phyloP scores from a whole-genome alignment of 345 rosid species.

The Erodium maritimum region DNA sequence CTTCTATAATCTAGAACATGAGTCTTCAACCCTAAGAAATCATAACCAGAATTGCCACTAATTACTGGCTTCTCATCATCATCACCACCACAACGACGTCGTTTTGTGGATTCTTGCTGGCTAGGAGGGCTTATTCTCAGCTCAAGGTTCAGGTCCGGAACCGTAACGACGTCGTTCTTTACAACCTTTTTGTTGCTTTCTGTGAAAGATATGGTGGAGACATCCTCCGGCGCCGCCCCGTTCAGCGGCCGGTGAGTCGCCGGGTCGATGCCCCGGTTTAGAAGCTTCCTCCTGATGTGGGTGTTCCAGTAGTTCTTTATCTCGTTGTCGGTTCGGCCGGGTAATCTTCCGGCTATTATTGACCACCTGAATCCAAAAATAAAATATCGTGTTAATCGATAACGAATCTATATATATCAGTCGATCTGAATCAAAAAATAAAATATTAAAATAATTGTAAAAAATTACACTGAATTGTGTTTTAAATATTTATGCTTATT shows the following conservation, averaged over 20 bases:
- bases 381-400: no score
- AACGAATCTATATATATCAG: no score
- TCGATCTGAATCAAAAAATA: no score
- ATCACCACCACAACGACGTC: no score
- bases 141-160: conserved; percentile 38
- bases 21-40: conserved; percentile 25
- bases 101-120: no score
- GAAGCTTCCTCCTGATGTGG: conserved; percentile 66
- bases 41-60: conserved; percentile 11
- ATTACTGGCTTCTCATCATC: background rate
- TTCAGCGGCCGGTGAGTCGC: conserved; percentile 51
- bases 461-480: no score
- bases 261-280: conserved; percentile 70
- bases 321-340: conserved; percentile 79
- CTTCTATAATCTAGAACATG: conserved; percentile 31
- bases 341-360: conserved; percentile 63
- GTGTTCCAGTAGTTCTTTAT: conserved; percentile 87
- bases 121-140: conserved; percentile 37
- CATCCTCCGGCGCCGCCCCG: conserved; percentile 15
- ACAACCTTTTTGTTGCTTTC: background rate
- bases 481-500: no score
- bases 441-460: no score
- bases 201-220: conserved; percentile 12
- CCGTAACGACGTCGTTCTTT: background rate
- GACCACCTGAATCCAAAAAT: conserved; percentile 47